phyloP scores from a whole-genome alignment of 306 rosid species.

The Pyrus communis region DNA sequence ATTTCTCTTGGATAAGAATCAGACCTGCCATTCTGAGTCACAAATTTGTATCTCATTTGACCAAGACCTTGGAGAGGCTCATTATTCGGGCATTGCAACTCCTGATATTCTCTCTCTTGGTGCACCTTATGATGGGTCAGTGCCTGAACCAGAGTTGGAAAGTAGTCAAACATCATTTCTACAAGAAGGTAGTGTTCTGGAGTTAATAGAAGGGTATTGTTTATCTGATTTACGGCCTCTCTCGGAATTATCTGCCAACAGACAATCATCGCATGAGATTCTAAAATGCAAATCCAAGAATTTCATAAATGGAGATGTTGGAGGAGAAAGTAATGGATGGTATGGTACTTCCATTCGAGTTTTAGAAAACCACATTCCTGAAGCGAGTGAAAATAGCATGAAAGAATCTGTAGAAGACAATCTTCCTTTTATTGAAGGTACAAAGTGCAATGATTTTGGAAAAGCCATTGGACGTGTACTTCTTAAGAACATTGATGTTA shows the following conservation, averaged over 20 bases:
- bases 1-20: constrained; percentile 40
- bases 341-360: constrained; percentile 44
- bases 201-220: constrained; percentile 68
- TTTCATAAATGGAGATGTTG: constrained; percentile 38
- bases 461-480: constrained; percentile 58
- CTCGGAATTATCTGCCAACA: constrained; percentile 42
- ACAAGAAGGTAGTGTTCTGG: constrained; percentile 46
- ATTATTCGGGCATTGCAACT: constrained; percentile 25
- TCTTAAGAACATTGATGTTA: constrained; percentile 62
- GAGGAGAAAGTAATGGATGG: constrained; percentile 69
- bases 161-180: constrained; percentile 44
- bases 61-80: constrained; percentile 38
- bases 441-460: constrained; percentile 17
- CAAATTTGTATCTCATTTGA: constrained; percentile 33
- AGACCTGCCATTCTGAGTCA: constrained; percentile 28
- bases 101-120: constrained; percentile 37
- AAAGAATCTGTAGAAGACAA: constrained; percentile 23
- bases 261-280: constrained; percentile 39
- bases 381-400: constrained; percentile 23
- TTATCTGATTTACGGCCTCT: constrained; percentile 51
- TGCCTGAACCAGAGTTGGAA: constrained; percentile 42
- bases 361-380: constrained; percentile 75
- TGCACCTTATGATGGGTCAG: constrained; percentile 28
- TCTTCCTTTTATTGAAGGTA: constrained; percentile 32
- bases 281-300: constrained; percentile 27